Conservation (phyloP, 371 early-diverging fungal genomes). For the Mortierella sp. region DNA sequence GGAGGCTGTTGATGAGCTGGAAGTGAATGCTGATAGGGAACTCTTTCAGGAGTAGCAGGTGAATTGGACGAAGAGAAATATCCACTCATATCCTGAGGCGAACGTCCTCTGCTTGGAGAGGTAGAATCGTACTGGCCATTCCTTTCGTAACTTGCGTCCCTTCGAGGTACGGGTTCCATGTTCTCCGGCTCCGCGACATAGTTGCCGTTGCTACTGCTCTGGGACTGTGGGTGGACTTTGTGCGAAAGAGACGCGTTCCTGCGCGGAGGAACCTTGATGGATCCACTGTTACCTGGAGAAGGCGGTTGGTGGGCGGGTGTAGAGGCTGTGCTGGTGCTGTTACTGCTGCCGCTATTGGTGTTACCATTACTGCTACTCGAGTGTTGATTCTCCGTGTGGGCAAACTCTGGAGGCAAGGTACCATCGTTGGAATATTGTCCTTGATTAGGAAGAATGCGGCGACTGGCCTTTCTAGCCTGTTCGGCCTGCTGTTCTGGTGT, state of each 20-base stretch:
- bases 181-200: conserved; percentile 18
- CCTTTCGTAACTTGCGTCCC: conserved; percentile 1
- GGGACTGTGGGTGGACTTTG: conserved; percentile 19
- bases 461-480: conserved; percentile 47
- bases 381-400: conserved; percentile 10
- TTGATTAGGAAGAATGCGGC: conserved; percentile 51
- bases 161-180: conserved; percentile 9
- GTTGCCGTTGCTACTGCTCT: conserved; percentile 10
- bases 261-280: conserved; percentile 10
- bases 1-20: conserved; percentile 52
- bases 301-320: conserved; percentile 2
- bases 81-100: conserved; percentile 2
- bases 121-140: conserved; percentile 18
- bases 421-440: conserved; percentile 48
- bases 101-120: conserved; percentile 11
- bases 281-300: neutral
- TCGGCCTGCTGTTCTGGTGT: conserved; percentile 50
- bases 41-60: conserved; percentile 15
- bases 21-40: conserved; percentile 47
- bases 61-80: neutral
- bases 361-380: neutral
- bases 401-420: conserved; percentile 22
- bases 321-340: conserved; percentile 7
- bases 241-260: conserved; percentile 41
- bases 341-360: neutral